These are phyloP conservation scores for Cerrena zonata DNA, from an alignment of 1,284 basidiomycete species.

Conservation along the genomic window DNA sequence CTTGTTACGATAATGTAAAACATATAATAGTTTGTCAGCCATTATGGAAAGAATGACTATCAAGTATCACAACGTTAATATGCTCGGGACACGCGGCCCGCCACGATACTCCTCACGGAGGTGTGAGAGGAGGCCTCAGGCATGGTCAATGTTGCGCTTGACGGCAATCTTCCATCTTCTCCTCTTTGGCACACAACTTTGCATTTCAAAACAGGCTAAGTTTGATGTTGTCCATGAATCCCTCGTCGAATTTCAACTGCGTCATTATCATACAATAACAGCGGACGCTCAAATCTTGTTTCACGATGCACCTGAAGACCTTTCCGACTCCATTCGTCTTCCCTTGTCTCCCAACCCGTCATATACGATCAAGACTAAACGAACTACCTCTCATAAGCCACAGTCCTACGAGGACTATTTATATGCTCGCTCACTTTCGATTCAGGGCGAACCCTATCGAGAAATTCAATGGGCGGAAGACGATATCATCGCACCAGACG, in stretches of 20 bases:
- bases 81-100: too few species aligned
- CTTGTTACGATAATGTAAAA: too few species aligned
- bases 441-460: slow-evolving; percentile 43
- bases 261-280: slow-evolving; percentile 62
- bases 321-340: slow-evolving; percentile 10
- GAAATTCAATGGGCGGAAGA: slow-evolving; percentile 53
- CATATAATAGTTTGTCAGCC: too few species aligned
- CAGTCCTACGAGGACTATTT: slow-evolving; percentile 46
- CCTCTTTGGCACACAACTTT: neutral
- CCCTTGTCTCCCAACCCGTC: neutral
- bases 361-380: slow-evolving; percentile 37
- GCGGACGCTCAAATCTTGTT: slow-evolving; percentile 53
- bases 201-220: neutral
- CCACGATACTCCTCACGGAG: too few species aligned
- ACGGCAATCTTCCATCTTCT: slow-evolving; percentile 13
- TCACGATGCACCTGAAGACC: slow-evolving; percentile 40
- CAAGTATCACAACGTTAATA: too few species aligned
- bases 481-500: slow-evolving; percentile 61
- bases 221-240: slow-evolving; percentile 1
- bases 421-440: slow-evolving; percentile 34
- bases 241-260: slow-evolving; percentile 51
- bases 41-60: too few species aligned
- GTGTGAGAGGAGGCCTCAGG: too few species aligned
- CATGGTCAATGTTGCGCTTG: neutral
- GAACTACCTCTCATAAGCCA: slow-evolving; percentile 41